Conservation (phyloP, 352 stramenopile species). For the Phytopythium ostracodes region DNA sequence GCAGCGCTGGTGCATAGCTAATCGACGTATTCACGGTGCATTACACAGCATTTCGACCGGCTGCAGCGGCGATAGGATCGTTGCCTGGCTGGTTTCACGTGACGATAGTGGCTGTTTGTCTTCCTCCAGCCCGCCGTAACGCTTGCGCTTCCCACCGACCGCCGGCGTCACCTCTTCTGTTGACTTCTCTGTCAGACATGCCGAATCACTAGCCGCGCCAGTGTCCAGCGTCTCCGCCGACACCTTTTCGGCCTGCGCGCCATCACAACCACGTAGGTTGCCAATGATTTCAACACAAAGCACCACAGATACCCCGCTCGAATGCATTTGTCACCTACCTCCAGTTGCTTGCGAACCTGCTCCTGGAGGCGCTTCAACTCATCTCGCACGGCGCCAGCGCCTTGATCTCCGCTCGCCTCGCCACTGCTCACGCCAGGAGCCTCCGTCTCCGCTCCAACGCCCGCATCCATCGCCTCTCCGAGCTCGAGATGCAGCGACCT, state of each 20-base stretch:
- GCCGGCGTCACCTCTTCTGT: not conserved
- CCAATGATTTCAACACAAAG: not conserved
- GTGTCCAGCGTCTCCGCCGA: not conserved
- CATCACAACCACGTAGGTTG: not conserved
- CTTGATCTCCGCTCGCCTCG: not conserved
- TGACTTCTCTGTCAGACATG: not conserved
- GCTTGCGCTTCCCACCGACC: not conserved
- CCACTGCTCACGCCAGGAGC: not conserved
- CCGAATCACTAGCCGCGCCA: not conserved
- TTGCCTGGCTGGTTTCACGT: not conserved
- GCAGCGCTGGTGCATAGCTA: not conserved
- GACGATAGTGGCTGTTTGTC: not conserved
- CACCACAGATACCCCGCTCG: not conserved
- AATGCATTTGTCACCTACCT: not conserved
- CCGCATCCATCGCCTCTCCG: not conserved
- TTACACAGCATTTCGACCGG: not conserved
- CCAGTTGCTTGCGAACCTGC: not conserved
- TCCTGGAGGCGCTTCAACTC: not conserved
- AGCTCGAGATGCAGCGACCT: constrained; percentile 5
- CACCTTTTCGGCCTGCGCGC: not conserved
- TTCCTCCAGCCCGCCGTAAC: not conserved
- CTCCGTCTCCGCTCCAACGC: not conserved
- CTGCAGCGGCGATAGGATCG: not conserved
- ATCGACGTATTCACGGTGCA: not conserved
- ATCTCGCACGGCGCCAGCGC: not conserved